Conservation (phyloP, 768 basidiomycete genomes). For the Omphalotus guepiniiformis region DNA sequence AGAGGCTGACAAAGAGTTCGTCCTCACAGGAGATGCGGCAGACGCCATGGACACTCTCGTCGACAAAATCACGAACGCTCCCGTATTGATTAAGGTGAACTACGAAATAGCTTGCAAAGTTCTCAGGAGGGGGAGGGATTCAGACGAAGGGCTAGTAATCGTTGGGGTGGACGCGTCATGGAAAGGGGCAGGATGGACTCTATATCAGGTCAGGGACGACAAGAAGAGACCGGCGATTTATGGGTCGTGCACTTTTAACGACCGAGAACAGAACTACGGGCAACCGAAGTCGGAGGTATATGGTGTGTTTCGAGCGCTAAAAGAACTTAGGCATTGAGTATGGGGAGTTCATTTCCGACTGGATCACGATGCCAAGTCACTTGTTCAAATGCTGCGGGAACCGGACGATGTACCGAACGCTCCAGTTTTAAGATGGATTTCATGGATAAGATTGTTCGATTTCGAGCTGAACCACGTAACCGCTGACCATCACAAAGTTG, state of each 20-base stretch:
- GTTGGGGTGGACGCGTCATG: not conserved
- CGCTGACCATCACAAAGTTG: constrained; percentile 20
- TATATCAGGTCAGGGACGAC: constrained; percentile 24
- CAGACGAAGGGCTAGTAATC: constrained; percentile 10
- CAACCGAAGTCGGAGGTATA: constrained; percentile 36
- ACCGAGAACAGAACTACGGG: constrained; percentile 26
- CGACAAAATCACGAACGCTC: not conserved
- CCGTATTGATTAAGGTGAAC: not conserved
- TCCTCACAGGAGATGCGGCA: not conserved
- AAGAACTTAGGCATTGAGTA: constrained; percentile 22
- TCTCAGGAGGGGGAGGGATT: not conserved
- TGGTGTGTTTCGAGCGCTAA: constrained; percentile 29
- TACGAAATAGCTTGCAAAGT: not conserved
- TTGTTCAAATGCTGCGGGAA: constrained; percentile 31
- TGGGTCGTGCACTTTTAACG: constrained; percentile 31
- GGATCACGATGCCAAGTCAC: constrained; percentile 31
- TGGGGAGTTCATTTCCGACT: constrained; percentile 28
- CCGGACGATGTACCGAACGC: constrained; percentile 32
- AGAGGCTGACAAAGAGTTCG: constrained; percentile 4
- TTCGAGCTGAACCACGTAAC: constrained; percentile 34
- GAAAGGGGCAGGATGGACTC: constrained; percentile 30
- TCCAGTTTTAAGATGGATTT: constrained; percentile 33
- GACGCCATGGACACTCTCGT: not conserved
- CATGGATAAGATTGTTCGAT: constrained; percentile 29
- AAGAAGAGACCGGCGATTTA: constrained; percentile 21